A percentile compares a stretch with the other conserved stretches of the same genome.
phyloP scores from a whole-genome alignment of 805 yeast genomes.

The Pichia scutulata region DNA sequence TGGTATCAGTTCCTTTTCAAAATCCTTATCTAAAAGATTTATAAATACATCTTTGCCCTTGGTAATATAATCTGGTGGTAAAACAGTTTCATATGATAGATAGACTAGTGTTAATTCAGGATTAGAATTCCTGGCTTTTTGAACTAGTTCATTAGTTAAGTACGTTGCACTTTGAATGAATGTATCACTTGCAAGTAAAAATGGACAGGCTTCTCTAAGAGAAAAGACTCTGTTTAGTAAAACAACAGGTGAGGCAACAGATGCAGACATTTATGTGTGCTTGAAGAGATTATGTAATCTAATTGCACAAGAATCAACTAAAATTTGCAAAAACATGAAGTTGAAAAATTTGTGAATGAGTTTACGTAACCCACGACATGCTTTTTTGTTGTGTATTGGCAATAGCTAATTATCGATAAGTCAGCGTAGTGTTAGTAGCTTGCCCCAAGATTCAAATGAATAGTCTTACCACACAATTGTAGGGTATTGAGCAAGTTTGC shows the following conservation, averaged over 20 bases:
- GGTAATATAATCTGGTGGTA: slow-evolving; percentile 36
- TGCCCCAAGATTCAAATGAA: too few relatives aligned
- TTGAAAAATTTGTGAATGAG: not conserved
- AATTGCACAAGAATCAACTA: not conserved
- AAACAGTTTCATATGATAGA: slow-evolving; percentile 62
- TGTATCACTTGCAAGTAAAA: slow-evolving; percentile 62
- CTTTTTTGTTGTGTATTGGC: not conserved
- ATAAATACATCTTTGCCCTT: slow-evolving; percentile 36
- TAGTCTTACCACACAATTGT: too few relatives aligned
- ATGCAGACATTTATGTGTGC: slow-evolving; percentile 17
- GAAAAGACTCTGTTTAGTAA: slow-evolving; percentile 59
- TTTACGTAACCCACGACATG: not conserved
- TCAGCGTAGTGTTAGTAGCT: not conserved
- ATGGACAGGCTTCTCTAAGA: slow-evolving; percentile 67
- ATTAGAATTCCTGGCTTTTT: slow-evolving; percentile 28
- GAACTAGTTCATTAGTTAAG: slow-evolving; percentile 51
- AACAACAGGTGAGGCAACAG: slow-evolving; percentile 35
- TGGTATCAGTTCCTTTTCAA: not conserved
- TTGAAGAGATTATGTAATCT: not conserved
- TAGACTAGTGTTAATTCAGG: slow-evolving; percentile 33
- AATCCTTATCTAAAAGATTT: slow-evolving; percentile 30
- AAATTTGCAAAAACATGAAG: not conserved
- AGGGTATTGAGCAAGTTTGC: too few relatives aligned
- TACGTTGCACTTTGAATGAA: slow-evolving; percentile 57
- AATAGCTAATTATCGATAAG: too few relatives aligned